These are phyloP conservation scores for Cryptococcus neoformans DNA, from an alignment of 1,284 basidiomycete species.

Conservation along the genomic window DNA sequence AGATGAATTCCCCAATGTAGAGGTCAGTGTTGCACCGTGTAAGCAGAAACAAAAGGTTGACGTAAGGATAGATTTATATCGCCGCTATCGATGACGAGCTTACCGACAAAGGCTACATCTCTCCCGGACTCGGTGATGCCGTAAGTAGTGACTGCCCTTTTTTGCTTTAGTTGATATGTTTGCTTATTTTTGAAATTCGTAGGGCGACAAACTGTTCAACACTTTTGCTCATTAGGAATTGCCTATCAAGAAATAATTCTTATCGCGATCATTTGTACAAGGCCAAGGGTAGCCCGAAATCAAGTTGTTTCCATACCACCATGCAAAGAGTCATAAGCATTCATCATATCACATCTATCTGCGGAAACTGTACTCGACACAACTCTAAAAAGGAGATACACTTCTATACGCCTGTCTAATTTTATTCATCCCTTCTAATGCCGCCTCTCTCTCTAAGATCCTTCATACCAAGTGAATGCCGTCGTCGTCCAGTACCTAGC, in stretches of 20 bases:
- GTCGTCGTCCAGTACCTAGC: constrained; percentile 24
- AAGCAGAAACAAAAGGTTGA: constrained; percentile 11
- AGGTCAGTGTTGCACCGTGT: constrained; percentile 53
- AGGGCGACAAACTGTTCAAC: constrained; percentile 2
- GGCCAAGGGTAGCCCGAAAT: too few relatives aligned
- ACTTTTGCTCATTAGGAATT: neutral
- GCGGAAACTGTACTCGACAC: too few relatives aligned
- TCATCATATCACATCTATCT: too few relatives aligned
- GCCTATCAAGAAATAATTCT: neutral
- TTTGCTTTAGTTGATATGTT: neutral
- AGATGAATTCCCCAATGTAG: constrained; percentile 68
- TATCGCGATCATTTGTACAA: too few relatives aligned
- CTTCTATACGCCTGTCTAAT: neutral
- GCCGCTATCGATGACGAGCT: constrained; percentile 72
- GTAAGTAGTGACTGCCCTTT: constrained; percentile 51
- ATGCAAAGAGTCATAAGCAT: too few relatives aligned
- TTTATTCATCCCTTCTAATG: neutral
- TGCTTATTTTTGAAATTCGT: neutral
- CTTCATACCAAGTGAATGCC: constrained; percentile 25
- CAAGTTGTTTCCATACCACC: too few relatives aligned
- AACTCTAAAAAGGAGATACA: too few relatives aligned
- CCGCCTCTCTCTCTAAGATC: constrained; percentile 10
- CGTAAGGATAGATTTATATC: constrained; percentile 65
- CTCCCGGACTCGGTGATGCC: constrained; percentile 83
- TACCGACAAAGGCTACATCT: constrained; percentile 70